Conservation (phyloP, 208 protist species). For the Wallacemonas sp. region DNA sequence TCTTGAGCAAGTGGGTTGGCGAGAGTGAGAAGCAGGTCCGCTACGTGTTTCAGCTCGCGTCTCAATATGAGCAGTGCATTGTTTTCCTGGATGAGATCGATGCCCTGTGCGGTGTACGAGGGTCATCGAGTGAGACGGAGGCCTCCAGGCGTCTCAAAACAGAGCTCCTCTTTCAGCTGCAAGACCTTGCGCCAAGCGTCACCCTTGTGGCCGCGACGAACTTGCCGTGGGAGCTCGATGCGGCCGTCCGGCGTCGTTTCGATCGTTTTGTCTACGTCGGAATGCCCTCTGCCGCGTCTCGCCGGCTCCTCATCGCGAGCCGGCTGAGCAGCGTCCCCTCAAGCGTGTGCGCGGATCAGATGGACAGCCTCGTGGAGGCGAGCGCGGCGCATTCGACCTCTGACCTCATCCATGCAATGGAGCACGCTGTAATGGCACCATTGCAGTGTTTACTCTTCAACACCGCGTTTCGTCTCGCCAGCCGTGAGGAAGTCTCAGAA, state of each 20-base stretch:
- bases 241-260: slow-evolving; percentile 85
- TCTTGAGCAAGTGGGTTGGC: slow-evolving; percentile 97
- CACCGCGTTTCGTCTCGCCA: slow-evolving; percentile 51
- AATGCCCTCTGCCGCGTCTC: slow-evolving; percentile 46
- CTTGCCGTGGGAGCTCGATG: slow-evolving; percentile 91
- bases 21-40: slow-evolving; percentile 96
- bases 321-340: slow-evolving; percentile 43
- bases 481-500: slow-evolving; percentile 18
- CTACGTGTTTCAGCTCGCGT: slow-evolving; percentile 88
- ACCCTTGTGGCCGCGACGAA: slow-evolving; percentile 92
- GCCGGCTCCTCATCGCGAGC: slow-evolving; percentile 32
- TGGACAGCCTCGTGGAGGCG: slow-evolving; percentile 38
- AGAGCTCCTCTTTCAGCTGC: slow-evolving; percentile 98
- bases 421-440: slow-evolving; percentile 94
- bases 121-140: slow-evolving; percentile 75
- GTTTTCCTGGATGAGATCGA: slow-evolving; percentile 96
- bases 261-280: slow-evolving; percentile 87
- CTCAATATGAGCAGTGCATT: slow-evolving; percentile 53
- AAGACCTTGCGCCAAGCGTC: slow-evolving; percentile 49
- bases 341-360: slow-evolving; percentile 30
- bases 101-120: slow-evolving; percentile 82
- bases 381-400: slow-evolving; percentile 89
- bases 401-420: slow-evolving; percentile 90
- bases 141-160: slow-evolving; percentile 97
- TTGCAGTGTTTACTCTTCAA: slow-evolving; percentile 78